A percentile compares a stretch with the other conserved stretches of the same genome.
Evolutionary conservation across 2,329 filamentous ascomycete genomes (phyloP).

Genomic region (Allantophomopsis lycopodina): DNA sequence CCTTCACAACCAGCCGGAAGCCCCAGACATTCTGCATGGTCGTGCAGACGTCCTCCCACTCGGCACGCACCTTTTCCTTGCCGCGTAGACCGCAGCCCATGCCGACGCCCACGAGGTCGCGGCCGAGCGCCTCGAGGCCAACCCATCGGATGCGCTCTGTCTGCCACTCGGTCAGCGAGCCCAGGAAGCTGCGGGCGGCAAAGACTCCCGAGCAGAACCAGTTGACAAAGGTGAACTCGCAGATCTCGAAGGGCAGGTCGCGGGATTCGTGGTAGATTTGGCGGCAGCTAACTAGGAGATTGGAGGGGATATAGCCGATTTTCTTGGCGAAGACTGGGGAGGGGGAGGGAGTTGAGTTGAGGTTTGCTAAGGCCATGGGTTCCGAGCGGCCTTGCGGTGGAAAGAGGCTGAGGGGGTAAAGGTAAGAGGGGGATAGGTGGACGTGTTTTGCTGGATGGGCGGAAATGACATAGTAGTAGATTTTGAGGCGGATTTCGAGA

Average conservation of each 20-base stretch:
- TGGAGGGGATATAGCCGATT: slow-evolving; percentile 25
- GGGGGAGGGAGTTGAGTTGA: neutral
- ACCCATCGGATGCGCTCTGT: slow-evolving; percentile 23
- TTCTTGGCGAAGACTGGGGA: slow-evolving; percentile 9
- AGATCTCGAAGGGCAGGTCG: slow-evolving; percentile 23
- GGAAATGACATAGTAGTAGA: slow-evolving; percentile 28
- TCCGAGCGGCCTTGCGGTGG: neutral
- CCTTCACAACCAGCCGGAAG: slow-evolving; percentile 5
- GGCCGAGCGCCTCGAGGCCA: slow-evolving; percentile 25
- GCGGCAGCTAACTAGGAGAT: slow-evolving; percentile 22
- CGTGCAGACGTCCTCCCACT: slow-evolving; percentile 8
- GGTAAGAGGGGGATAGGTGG: slow-evolving; percentile 26
- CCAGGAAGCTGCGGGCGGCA: slow-evolving; percentile 23
- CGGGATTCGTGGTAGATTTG: slow-evolving; percentile 29
- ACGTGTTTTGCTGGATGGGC: slow-evolving; percentile 23
- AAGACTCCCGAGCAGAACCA: slow-evolving; percentile 30
- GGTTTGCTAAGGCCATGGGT: neutral
- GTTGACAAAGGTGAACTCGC: slow-evolving; percentile 32
- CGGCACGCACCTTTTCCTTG: neutral
- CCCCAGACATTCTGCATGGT: slow-evolving; percentile 5
- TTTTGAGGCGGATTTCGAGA: slow-evolving; percentile 29
- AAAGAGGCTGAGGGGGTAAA: slow-evolving; percentile 21
- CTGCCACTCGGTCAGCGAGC: slow-evolving; percentile 26
- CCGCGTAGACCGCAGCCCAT: slow-evolving; percentile 1
- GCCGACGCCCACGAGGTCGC: slow-evolving; percentile 18